Evolutionary conservation across 2,329 filamentous ascomycete genomes (phyloP), one percentile per base, ranked within the genome.

Genomic region (Colletotrichum caudatum): DNA sequence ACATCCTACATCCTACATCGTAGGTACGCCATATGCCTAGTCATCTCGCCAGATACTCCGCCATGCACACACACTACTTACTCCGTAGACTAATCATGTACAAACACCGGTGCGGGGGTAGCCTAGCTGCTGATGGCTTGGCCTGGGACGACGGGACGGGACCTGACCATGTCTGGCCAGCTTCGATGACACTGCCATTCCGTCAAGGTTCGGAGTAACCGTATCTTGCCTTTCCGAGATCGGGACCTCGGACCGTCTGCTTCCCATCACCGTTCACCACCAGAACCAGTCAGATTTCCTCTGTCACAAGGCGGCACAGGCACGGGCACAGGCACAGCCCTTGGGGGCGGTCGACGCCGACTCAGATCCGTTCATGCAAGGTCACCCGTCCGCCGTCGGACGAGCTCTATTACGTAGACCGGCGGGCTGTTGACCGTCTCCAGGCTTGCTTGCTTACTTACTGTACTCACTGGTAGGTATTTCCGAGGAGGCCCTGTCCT

Each of bases 221-320:
- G 62, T 58, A 73, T 63, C 48, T 60, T 64, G 67, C 62, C 67
- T 71, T 66, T 73, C 71, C 71, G 71, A 64, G 67, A 56, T 60
- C 64, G 69, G 53, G 44, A n/a, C 33, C 18, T 53, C 23, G 16
- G 33, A 14, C 46, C 26, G 48, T 51, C 41, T 44, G 16, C 8
- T n/a, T 4, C 5, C 29, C 16, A 41, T 29, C 33, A 26, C 33
- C 62, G 8, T 20, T 41, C 16, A 23, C 39, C n/a, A n/a, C n/a
- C n/a, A n/a, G n/a, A n/a, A n/a, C n/a, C 26, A 54, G 61, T 54
- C 61, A 53, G 37, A 20, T 39, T 54, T 41, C 51, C 60, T 37
- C 53, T 37, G 16, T 26, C 29, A n/a, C 33, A 18, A 50, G 44
- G 44, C 37, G 33, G 59, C n/a, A 23, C n/a, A n/a, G n/a, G n/a